Evolutionary conservation across 169 alveolate genomes (phyloP), one percentile per base, ranked within the genome.

Genomic region (Nephromyces sp.): DNA sequence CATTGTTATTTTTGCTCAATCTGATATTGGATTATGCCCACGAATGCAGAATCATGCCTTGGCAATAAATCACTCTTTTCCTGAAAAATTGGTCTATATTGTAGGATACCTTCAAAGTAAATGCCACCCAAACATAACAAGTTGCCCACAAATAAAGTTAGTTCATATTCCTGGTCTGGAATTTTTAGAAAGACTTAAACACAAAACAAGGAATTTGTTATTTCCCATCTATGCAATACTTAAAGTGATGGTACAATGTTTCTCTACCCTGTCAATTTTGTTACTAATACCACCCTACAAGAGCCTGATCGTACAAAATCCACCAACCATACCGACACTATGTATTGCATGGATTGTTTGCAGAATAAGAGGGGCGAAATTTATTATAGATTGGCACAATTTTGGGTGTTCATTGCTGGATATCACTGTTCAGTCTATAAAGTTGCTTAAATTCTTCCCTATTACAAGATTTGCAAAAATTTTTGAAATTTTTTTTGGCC

Each of bases 371-470:
- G 80, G 88, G 8, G 78, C 83, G 6, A 71, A 77, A 53, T 64
- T 86, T 35, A 76, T 90, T 3, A 79, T 91, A 8, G 96, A 94
- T 82, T 92, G 96, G 96, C 98, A 94, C 79, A 92, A 94, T 80
- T 89, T 89, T 77, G 95, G 95, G 0, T 89, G 80, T 78, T 85
- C 95, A 0, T 82, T 94, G 51, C 65, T 94, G 78, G 72, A 84
- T 76, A 81, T 82, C 4, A 29, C 83, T 32, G 1, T 51, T 21
- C 71, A 15, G 30, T 15, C 8, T 1, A 21, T 25, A 51, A 27
- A 6, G 21, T 2, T 8, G 31, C 53, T 63, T 22, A 28, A 30
- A 6, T 4, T 6, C 3, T 31, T 28, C 66, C 31, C 70, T 6
- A 84, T 28, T 61, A 66, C 3, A n/a, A 62, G 24, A 52, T 86